Percentiles rank a stretch among this genome's conserved stretches.
phyloP scores from a whole-genome alignment of 768 basidiomycete genomes.

The Saitozyma podzolica region DNA sequence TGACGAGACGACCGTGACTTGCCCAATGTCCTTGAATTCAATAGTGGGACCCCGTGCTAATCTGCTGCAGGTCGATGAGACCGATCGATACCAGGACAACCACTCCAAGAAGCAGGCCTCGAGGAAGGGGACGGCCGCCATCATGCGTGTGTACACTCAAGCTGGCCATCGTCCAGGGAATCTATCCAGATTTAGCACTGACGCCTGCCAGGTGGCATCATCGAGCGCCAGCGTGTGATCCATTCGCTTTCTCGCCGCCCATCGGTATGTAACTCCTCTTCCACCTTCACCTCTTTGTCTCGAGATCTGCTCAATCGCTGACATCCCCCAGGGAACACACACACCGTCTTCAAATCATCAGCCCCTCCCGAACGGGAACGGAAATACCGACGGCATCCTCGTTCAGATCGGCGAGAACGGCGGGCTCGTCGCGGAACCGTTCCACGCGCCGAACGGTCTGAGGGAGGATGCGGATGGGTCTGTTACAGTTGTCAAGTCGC shows the following conservation, averaged over 20 bases:
- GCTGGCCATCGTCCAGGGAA: background rate
- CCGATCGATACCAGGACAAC: constrained; percentile 86
- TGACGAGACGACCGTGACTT: background rate
- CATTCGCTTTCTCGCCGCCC: constrained; percentile 35
- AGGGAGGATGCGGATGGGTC: too few species aligned
- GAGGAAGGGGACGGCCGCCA: constrained; percentile 67
- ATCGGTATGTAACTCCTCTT: constrained; percentile 19
- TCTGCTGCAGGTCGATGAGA: constrained; percentile 67
- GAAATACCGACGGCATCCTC: constrained; percentile 25
- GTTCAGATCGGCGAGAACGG: constrained; percentile 27
- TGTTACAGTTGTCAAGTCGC: too few species aligned
- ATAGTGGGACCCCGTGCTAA: constrained; percentile 1
- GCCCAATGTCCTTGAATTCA: background rate
- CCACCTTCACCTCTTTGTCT: background rate
- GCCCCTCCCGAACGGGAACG: background rate
- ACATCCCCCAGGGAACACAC: constrained; percentile 5
- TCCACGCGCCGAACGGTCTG: too few species aligned
- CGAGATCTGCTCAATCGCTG: background rate
- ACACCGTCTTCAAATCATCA: background rate
- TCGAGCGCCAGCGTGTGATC: constrained; percentile 47
- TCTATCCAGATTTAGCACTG: constrained; percentile 1
- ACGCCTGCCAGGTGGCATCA: constrained; percentile 45
- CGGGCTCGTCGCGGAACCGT: constrained; percentile 28
- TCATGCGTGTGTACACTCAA: constrained; percentile 59
- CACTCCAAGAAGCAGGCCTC: constrained; percentile 72